Evolutionary conservation across 306 rosid genomes (phyloP), one percentile per base, ranked within the genome.

Genomic region (apple (Malus domestica)): DNA sequence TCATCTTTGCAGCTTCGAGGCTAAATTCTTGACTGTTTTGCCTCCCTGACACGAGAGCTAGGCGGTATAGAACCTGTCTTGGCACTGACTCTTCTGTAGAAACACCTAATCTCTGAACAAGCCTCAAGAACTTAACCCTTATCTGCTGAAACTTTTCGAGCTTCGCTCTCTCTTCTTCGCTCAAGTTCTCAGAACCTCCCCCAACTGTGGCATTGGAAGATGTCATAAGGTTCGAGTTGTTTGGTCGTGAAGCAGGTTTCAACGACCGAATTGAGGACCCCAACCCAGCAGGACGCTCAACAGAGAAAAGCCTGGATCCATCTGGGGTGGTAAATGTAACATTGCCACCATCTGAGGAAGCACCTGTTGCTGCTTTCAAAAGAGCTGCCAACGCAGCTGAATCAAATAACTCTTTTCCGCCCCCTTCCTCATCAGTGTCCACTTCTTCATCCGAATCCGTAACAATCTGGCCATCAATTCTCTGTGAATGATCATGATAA

Each of bases 261-360:
- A 85, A 84, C 54, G 98, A 76, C 63, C 68, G 87, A 27, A 92
- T 90, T 51, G 99, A 90, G 64, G 93, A 74, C 51, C 99, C 99
- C 85, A 96, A 86, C 72, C 99, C 99, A 82, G 98, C 98, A 13
- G 99, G 99, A 38, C 98, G 97, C 87, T 96, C 99, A 8, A 92
- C 90, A 45, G 99, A 92, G 85, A 96, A 96, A 70, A 96, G 97
- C 87, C 89, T 85, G 10, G 98, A 84, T 40, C 98, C 99, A 85
- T 96, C 99, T 69, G 90, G 89, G 75, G 96, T 79, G 69, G 93
- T 87, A 80, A 96, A 79, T 19, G 99, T 89, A 85, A 90, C 87
- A 45, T 83, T 84, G 63, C 92, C 89, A 38, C 90, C 97, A 73
- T 92, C 97, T 44, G 91, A 84, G 72, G 88, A 90, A 8, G 85